phyloP scores from a whole-genome alignment of 73 alveolate species.

The Tetrahymena elliotti region DNA sequence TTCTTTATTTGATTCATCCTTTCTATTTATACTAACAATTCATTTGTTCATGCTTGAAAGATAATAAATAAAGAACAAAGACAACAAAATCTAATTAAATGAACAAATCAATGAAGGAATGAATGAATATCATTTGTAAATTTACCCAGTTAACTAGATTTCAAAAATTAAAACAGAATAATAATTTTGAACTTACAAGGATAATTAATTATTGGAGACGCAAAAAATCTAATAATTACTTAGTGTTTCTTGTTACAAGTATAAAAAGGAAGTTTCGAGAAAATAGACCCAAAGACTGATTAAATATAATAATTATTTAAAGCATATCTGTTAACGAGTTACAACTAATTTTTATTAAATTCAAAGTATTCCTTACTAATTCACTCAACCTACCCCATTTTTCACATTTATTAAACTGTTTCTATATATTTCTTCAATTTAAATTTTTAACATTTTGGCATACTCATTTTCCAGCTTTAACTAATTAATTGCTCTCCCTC shows the following conservation, averaged over 20 bases:
- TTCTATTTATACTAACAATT: too few species aligned
- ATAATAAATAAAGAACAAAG: too few species aligned
- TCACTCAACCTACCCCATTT: neutral
- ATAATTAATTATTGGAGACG: neutral
- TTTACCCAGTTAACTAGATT: neutral
- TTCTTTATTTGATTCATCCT: too few species aligned
- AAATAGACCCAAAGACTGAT: neutral
- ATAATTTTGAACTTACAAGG: neutral
- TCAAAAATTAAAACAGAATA: too few species aligned
- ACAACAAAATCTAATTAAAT: neutral
- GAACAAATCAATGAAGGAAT: too few species aligned
- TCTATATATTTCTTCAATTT: neutral
- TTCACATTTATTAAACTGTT: neutral
- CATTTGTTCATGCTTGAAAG: too few species aligned
- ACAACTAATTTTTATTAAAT: neutral
- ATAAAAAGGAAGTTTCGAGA: neutral
- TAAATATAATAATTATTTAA: too few species aligned
- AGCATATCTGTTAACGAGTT: neutral
- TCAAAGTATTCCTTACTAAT: neutral
- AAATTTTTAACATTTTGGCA: neutral
- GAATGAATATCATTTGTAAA: neutral
- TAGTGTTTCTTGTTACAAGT: neutral
- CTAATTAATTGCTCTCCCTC: neutral
- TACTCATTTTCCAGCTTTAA: neutral
- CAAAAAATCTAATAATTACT: neutral